Evolutionary conservation across 2,329 filamentous ascomycete genomes (phyloP), one percentile per base, ranked within the genome.

Genomic region (Colletotrichum sublineola): DNA sequence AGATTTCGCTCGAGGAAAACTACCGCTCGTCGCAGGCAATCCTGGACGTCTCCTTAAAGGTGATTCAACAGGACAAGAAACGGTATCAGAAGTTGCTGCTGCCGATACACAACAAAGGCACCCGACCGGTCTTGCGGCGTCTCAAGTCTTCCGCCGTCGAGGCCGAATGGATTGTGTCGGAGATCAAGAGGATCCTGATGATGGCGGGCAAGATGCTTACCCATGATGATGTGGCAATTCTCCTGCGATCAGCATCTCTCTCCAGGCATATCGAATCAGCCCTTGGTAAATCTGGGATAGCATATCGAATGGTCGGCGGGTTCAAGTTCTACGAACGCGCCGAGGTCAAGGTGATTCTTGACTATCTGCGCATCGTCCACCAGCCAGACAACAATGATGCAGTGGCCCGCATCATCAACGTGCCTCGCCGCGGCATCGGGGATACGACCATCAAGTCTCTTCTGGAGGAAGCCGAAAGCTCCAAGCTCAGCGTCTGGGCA

Each of bases 301-400:
- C 95, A 0, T 99, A 98, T 81, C 91, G 91, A 62, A 98, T 98
- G 95, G 92, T 98, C 63, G 96, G 90, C 48, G 96, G 96, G 2
- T 90, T 91, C 74, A 93, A 94, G 71, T 99, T 99, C 80, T 98
- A 97, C 78, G 96, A 99, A 76, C 91, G 96, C 63, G 88, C 90
- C 3, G 96, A 99, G 80, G 92, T 98, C 78, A 97, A 96, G 80
- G 87, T 94, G 8, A 80, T 98, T 0, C 82, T 98, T 5, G 95
- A 98, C 79, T 98, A 99, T 79, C 85, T 98, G 18, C 90, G 95
- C 42, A 92, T 97, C 4, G 90, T 98, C 42, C 90, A 94, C 77
- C 93, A 97, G 74, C 94, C 95, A 1, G 88, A 93, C 57, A 95
- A 97, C 79, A 97, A 95, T 76, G 95, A 98, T 78, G 94, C 94